Percentiles rank a stretch among this genome's conserved stretches.
phyloP scores from a whole-genome alignment of 2,329 filamentous ascomycete genomes.

The Tolypocladium nubicola region DNA sequence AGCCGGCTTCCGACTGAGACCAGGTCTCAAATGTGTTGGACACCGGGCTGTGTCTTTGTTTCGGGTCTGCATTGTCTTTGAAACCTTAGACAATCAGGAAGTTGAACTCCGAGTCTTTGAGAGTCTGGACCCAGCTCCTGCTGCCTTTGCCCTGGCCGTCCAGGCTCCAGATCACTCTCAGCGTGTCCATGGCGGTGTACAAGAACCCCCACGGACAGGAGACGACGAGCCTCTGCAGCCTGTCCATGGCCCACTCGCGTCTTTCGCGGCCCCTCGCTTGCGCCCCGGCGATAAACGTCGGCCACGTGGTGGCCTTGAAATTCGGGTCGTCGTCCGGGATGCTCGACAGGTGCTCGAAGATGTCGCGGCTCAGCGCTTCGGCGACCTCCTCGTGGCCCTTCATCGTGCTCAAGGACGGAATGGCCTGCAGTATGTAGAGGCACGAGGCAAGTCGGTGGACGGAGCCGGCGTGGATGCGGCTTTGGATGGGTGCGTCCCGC shows the following conservation, averaged over 20 bases:
- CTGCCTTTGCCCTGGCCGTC: conserved; percentile 18
- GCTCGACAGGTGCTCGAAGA: conserved; percentile 33
- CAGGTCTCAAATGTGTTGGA: not conserved
- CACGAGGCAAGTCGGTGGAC: conserved; percentile 33
- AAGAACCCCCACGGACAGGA: conserved; percentile 39
- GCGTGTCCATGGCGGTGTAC: conserved; percentile 32
- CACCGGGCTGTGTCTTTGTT: not conserved
- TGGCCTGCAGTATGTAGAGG: conserved; percentile 33
- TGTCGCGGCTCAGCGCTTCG: conserved; percentile 29
- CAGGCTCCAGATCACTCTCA: conserved; percentile 31
- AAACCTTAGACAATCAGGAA: conserved; percentile 30
- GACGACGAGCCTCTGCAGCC: conserved; percentile 27
- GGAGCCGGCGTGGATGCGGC: conserved; percentile 28
- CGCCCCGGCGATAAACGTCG: conserved; percentile 44
- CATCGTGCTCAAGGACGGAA: conserved; percentile 16
- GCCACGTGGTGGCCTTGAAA: conserved; percentile 47
- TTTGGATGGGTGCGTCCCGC: conserved; percentile 21
- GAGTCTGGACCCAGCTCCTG: conserved; percentile 31
- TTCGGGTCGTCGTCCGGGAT: conserved; percentile 39
- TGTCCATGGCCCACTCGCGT: conserved; percentile 37
- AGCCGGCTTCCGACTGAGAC: not conserved
- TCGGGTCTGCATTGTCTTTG: not conserved
- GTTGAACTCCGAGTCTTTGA: conserved; percentile 29
- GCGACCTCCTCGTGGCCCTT: conserved; percentile 15
- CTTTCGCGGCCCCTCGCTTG: conserved; percentile 31